Base-by-base conservation (phyloP, 1,139 yeast species). In the Pneumocystis murina region DNA sequence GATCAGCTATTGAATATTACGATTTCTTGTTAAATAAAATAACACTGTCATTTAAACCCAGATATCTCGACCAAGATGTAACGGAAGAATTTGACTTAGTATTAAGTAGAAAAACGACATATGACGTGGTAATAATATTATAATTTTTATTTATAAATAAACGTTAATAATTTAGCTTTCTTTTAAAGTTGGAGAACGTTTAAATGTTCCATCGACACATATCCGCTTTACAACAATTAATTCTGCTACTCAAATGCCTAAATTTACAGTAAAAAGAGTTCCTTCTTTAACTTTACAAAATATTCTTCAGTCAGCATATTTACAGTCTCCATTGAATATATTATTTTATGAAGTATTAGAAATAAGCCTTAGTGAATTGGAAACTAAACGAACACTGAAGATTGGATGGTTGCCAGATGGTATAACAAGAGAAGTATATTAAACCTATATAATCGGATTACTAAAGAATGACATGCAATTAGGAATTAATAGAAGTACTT, bases 311-410 rank as follows among this genome's bases (percentile, higher is more conserved):
- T 73, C 76, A 35, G 74, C 80, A 59, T 77, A 81, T 64, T 63
- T 69, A n/a, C 70, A 69, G 17, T 79, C 77, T 64, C 63, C 64
- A 20, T 66, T 71, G 70, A 67, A 65, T 24, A 66, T 70, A n/a
- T 67, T 75, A 28, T 62, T 81, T 69, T 92, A 87, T 72, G 96
- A 91, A 70, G 75, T 86, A 1, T 79, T 94, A 70, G 85, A 83
- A 59, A 84, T 90, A 61, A 83, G 91, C 6, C 76, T 92, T 66
- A 80, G 77, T 54, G 95, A 90, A 67, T 81, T 86, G 69, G 98
- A 94, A 73, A 83, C 81, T 68, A 82, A 89, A 83, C 82, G 83
- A 67, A 75, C 82, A 8, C 75, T 91, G 55, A 82, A 80, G 66
- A 67, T 76, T 17, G 67, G 65, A n/a, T 75, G 73, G 70, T 67